These are phyloP conservation scores for Aspergillus mulundensis DNA, from an alignment of 495 filamentous ascomycete genomes.

Conservation along the genomic window DNA sequence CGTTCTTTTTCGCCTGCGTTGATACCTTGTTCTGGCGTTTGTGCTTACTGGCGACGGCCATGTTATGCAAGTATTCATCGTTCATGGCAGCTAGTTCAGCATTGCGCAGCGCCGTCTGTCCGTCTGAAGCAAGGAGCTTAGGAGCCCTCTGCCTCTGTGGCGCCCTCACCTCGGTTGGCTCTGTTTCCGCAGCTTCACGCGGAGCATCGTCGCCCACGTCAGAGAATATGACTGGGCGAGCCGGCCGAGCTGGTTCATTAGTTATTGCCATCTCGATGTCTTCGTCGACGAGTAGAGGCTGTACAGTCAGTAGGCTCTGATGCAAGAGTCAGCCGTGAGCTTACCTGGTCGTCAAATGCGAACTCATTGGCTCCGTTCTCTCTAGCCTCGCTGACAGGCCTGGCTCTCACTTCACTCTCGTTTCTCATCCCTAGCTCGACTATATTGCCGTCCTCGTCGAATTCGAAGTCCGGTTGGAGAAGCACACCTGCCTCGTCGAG, in stretches of 20 bases:
- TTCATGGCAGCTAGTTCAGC: conserved; percentile 55
- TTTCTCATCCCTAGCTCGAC: conserved; percentile 29
- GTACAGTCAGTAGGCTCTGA: neutral
- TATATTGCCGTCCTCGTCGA: conserved; percentile 63
- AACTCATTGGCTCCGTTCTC: conserved; percentile 11
- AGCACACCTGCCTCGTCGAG: conserved; percentile 50
- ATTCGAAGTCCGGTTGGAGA: conserved; percentile 60
- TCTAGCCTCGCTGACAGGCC: conserved; percentile 11
- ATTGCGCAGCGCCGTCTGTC: conserved; percentile 42
- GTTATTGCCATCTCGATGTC: conserved; percentile 7
- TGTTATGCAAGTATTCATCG: conserved; percentile 53
- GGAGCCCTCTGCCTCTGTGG: conserved; percentile 18
- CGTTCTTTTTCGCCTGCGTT: conserved; percentile 52
- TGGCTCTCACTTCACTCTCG: neutral
- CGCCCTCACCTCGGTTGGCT: conserved; percentile 13
- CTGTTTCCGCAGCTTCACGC: neutral
- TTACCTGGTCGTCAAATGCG: conserved; percentile 25
- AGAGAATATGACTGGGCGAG: neutral
- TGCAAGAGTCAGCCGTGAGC: neutral
- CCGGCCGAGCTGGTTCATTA: neutral
- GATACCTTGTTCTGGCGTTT: conserved; percentile 39
- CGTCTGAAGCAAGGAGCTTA: conserved; percentile 23
- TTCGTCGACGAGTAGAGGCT: conserved; percentile 15
- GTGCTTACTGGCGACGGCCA: conserved; percentile 39
- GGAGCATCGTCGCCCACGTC: neutral